Conservation (phyloP, 1,284 basidiomycete genomes). For the Wolfiporia cocos region DNA sequence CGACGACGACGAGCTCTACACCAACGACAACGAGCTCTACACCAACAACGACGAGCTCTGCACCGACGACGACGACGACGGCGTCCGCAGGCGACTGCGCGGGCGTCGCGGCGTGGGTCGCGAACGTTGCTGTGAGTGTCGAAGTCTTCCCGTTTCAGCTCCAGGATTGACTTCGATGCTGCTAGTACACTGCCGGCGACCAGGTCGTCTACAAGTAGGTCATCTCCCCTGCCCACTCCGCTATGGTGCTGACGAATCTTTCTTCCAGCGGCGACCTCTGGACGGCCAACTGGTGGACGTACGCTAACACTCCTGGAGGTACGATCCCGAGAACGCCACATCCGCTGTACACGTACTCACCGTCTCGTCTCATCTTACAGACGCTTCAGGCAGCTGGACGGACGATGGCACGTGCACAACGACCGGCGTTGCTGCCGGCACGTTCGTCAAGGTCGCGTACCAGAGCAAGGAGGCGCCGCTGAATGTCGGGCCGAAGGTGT, state of each 20-base stretch:
- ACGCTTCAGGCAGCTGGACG: constrained; percentile 32
- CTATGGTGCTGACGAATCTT: not conserved
- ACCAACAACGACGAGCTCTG: constrained; percentile 20
- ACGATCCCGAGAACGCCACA: constrained; percentile 2
- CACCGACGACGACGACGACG: constrained; percentile 18
- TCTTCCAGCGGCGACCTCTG: constrained; percentile 38
- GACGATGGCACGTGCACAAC: constrained; percentile 31
- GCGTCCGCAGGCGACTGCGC: constrained; percentile 32
- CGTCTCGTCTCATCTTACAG: constrained; percentile 7
- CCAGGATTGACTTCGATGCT: not conserved
- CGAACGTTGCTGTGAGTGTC: constrained; percentile 36
- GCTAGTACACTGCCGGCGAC: constrained; percentile 41
- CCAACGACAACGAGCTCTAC: constrained; percentile 15
- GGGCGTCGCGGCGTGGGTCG: constrained; percentile 41
- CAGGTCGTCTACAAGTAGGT: constrained; percentile 34
- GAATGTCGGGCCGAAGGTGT: constrained; percentile 7
- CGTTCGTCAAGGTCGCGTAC: constrained; percentile 14
- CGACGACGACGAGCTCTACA: constrained; percentile 22
- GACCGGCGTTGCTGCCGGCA: constrained; percentile 4
- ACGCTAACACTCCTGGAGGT: constrained; percentile 41
- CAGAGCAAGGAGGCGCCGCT: constrained; percentile 18
- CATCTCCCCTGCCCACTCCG: not conserved
- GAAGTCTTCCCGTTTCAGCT: not conserved
- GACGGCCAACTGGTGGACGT: constrained; percentile 55
- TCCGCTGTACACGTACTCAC: not conserved